Conservation (phyloP, 495 filamentous ascomycete genomes). For the Poronia punctata region DNA sequence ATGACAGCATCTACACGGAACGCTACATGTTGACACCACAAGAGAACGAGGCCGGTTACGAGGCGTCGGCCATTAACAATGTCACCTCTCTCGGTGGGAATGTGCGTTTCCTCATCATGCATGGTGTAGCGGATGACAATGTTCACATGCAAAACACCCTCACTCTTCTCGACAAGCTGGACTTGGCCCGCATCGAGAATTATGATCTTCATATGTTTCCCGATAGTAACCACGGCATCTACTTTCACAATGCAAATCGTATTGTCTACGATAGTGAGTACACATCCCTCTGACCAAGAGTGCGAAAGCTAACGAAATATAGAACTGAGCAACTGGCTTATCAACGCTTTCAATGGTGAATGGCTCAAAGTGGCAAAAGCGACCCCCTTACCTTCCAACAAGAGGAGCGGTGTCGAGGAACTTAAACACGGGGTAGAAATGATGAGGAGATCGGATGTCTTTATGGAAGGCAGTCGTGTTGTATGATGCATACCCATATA, state of each 20-base stretch:
- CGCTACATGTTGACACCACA: constrained; percentile 92
- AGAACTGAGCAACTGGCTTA: constrained; percentile 88
- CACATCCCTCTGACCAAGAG: not conserved
- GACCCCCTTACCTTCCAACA: constrained; percentile 39
- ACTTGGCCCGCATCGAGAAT: constrained; percentile 79
- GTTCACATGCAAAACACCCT: constrained; percentile 93
- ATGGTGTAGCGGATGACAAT: constrained; percentile 91
- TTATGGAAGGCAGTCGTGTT: not conserved
- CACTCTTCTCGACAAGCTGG: constrained; percentile 76
- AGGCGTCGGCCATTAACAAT: constrained; percentile 65
- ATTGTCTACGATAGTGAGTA: constrained; percentile 92
- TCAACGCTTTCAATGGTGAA: constrained; percentile 97
- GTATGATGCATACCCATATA: no score
- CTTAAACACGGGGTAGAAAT: constrained; percentile 11
- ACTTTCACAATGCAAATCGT: constrained; percentile 85
- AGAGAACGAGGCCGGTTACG: constrained; percentile 70
- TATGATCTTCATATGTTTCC: constrained; percentile 96
- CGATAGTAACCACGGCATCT: constrained; percentile 92
- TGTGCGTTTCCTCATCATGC: constrained; percentile 87
- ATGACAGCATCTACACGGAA: constrained; percentile 94
- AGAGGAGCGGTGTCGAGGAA: constrained; percentile 12
- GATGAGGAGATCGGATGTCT: constrained; percentile 10
- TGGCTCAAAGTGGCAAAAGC: constrained; percentile 72
- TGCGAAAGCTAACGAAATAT: constrained; percentile 23
- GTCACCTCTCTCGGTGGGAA: constrained; percentile 60